A percentile compares a stretch with the other conserved stretches of the same genome.
phyloP scores from a whole-genome alignment of 2,329 filamentous ascomycete species.

The Amesomyces nigricolor region DNA sequence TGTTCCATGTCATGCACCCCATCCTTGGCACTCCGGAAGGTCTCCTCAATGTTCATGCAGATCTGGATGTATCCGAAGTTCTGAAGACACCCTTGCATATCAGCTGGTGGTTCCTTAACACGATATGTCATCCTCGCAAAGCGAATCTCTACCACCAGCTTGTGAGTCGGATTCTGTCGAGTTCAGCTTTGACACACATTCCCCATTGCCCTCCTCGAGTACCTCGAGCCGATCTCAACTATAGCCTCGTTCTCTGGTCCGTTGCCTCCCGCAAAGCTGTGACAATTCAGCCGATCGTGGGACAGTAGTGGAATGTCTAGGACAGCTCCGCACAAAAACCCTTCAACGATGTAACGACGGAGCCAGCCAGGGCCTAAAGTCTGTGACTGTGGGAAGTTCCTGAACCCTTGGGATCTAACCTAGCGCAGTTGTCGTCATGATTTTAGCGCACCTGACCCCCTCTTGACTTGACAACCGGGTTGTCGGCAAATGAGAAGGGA shows the following conservation, averaged over 20 bases:
- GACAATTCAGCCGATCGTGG: neutral
- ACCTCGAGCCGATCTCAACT: too few relatives aligned
- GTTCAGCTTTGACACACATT: too few relatives aligned
- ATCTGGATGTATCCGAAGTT: neutral
- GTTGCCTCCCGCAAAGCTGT: too few relatives aligned
- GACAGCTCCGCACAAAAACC: conserved; percentile 3
- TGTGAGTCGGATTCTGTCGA: too few relatives aligned
- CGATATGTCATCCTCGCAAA: too few relatives aligned
- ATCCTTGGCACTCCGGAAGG: neutral
- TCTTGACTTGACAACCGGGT: neutral
- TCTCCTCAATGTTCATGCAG: neutral
- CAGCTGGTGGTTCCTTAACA: neutral
- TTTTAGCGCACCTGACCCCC: neutral
- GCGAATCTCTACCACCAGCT: too few relatives aligned
- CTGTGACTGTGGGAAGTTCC: neutral
- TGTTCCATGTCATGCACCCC: conserved; percentile 9
- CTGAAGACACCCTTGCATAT: neutral
- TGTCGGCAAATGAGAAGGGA: conserved; percentile 9
- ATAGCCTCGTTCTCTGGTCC: too few relatives aligned
- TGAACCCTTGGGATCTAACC: neutral
- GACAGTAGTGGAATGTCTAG: neutral
- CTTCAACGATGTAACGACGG: neutral
- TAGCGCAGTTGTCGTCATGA: neutral
- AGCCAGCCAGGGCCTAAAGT: neutral
- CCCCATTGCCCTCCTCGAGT: too few relatives aligned